phyloP scores from a whole-genome alignment of 805 yeast species.

The Clavispora asparagi region DNA sequence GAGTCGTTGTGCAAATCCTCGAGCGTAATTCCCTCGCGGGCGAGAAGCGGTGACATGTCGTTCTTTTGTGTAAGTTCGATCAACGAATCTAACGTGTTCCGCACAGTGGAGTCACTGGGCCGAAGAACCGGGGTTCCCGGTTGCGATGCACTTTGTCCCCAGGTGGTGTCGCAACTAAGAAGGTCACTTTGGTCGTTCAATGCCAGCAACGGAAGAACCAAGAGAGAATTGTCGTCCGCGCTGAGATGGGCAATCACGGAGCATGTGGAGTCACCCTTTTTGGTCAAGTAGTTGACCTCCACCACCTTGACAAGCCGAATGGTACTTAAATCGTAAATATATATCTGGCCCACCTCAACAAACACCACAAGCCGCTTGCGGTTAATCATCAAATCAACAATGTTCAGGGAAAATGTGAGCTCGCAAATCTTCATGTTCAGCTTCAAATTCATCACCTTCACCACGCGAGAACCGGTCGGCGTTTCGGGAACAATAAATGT shows the following conservation, averaged over 20 bases:
- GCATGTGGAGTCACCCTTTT: neutral
- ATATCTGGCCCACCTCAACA: conserved; percentile 68
- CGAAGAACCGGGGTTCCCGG: conserved; percentile 12
- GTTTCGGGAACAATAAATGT: conserved; percentile 35
- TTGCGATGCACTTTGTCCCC: neutral
- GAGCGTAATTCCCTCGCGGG: conserved; percentile 17
- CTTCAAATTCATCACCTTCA: conserved; percentile 37
- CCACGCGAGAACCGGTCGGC: conserved; percentile 23
- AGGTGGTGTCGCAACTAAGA: conserved; percentile 15
- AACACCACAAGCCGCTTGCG: conserved; percentile 77
- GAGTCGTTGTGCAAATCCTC: conserved; percentile 25
- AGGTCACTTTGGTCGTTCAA: conserved; percentile 28
- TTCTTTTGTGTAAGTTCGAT: conserved; percentile 25
- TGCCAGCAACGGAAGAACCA: conserved; percentile 30
- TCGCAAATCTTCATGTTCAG: conserved; percentile 67
- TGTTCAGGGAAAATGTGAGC: conserved; percentile 73
- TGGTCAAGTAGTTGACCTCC: conserved; percentile 18
- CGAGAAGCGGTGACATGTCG: conserved; percentile 6
- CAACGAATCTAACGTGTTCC: conserved; percentile 13
- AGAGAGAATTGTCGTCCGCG: conserved; percentile 29
- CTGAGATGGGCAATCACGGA: conserved; percentile 33
- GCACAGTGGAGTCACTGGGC: conserved; percentile 17
- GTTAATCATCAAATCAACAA: conserved; percentile 70
- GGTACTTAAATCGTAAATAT: conserved; percentile 84
- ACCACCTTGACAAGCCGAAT: conserved; percentile 62